Conservation (phyloP, 441 rosid genomes). For the Biscutella laevigata region DNA sequence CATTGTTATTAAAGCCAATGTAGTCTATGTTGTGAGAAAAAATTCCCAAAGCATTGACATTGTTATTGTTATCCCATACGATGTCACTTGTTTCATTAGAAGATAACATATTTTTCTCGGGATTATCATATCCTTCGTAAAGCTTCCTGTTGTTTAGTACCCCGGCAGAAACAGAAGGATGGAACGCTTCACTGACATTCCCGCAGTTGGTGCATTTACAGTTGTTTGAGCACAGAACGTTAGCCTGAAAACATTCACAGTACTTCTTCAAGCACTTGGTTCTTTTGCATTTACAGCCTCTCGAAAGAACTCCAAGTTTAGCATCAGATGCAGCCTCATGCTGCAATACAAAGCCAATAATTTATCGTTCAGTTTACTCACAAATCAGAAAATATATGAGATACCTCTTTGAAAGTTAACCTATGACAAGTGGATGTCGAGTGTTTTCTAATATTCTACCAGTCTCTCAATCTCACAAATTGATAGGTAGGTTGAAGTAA, state of each 20-base stretch:
- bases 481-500: constrained; percentile 3
- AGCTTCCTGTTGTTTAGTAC: constrained; percentile 10
- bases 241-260: no score
- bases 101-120: no score
- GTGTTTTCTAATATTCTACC: no score
- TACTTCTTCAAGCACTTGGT: constrained; percentile 54
- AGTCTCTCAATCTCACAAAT: neutral
- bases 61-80: no score
- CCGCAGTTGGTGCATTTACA: constrained; percentile 58
- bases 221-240: constrained; percentile 43
- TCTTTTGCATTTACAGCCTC: constrained; percentile 61
- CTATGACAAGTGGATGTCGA: no score
- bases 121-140: constrained; percentile 25
- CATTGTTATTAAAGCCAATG: constrained; percentile 24
- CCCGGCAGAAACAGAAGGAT: constrained; percentile 8
- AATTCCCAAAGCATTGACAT: neutral
- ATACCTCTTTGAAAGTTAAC: neutral
- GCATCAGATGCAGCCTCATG: constrained; percentile 26
- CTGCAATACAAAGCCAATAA: constrained; percentile 24
- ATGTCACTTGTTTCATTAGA: no score
- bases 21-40: constrained; percentile 13
- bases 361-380: neutral
- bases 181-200: constrained; percentile 32
- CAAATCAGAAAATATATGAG: neutral
- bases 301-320: constrained; percentile 33